These are phyloP conservation scores for Penicillium fimorum DNA, from an alignment of 495 filamentous ascomycete genomes.

Conservation along the genomic window DNA sequence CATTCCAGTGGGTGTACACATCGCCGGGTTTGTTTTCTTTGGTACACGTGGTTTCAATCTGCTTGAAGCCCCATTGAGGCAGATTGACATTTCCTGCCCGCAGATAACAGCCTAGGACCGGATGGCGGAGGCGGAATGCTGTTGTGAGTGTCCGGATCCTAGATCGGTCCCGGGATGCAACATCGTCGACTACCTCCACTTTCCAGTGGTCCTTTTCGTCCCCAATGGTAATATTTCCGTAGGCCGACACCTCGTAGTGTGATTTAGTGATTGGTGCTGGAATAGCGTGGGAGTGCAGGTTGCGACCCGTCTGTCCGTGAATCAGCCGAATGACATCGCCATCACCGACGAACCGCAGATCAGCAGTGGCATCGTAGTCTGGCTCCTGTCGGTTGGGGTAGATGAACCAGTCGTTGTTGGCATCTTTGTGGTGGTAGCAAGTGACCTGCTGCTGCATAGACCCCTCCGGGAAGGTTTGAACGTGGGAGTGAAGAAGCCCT, in stretches of 20 bases:
- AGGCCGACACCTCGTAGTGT: conserved; percentile 89
- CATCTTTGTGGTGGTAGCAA: conserved; percentile 99
- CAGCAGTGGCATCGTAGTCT: conserved; percentile 67
- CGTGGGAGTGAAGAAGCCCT: conserved; percentile 94
- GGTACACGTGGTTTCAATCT: conserved; percentile 93
- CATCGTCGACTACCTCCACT: conserved; percentile 87
- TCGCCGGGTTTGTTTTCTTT: conserved; percentile 93
- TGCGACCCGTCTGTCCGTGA: conserved; percentile 93
- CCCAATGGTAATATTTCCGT: conserved; percentile 94
- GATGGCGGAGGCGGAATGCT: conserved; percentile 84
- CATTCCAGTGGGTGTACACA: conserved; percentile 98
- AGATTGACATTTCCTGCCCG: conserved; percentile 95
- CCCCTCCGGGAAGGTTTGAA: conserved; percentile 94
- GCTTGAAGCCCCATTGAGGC: conserved; percentile 99
- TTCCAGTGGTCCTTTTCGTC: conserved; percentile 99
- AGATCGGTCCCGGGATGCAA: conserved; percentile 77
- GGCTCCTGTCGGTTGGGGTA: conserved; percentile 80
- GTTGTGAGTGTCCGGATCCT: conserved; percentile 91
- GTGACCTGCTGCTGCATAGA: conserved; percentile 95
- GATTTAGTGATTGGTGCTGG: conserved; percentile 85
- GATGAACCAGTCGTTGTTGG: conserved; percentile 99
- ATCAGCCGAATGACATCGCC: conserved; percentile 81
- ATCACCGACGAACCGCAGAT: conserved; percentile 72
- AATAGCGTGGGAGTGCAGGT: conserved; percentile 90
- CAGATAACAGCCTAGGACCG: conserved; percentile 84